Percentiles rank a stretch among this genome's conserved stretches.
phyloP scores from a whole-genome alignment of 129 eudicot species.

The Glebionis coronaria region DNA sequence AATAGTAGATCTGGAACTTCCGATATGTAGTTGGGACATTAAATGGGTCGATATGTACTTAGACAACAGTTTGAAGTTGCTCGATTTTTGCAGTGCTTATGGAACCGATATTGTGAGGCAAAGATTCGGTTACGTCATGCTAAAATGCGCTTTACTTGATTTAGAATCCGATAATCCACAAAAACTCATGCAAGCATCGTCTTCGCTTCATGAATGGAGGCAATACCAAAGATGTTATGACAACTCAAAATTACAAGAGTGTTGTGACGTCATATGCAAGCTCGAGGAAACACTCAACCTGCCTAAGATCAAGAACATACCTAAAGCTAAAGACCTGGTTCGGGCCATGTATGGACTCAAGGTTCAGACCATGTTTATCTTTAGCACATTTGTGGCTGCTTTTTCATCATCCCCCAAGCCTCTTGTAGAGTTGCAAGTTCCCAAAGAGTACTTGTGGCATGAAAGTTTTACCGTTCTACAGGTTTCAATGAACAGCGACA shows the following conservation, averaged over 20 bases:
- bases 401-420: conserved; percentile 67
- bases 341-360: conserved; percentile 91
- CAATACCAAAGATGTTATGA: conserved; percentile 47
- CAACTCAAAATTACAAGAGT: conserved; percentile 60
- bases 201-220: conserved; percentile 83
- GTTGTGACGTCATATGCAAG: conserved; percentile 47
- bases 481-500: conserved; percentile 44
- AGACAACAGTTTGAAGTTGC: conserved; percentile 75
- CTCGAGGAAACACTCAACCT: conserved; percentile 59
- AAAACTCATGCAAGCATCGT: conserved; percentile 47
- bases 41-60: conserved; percentile 93
- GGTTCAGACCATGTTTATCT: conserved; percentile 69
- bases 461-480: conserved; percentile 65
- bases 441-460: conserved; percentile 63
- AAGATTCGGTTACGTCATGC: conserved; percentile 72
- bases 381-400: conserved; percentile 64
- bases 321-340: conserved; percentile 82
- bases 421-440: conserved; percentile 59
- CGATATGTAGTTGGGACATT: conserved; percentile 86
- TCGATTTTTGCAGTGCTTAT: conserved; percentile 85
- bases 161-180: conserved; percentile 41
- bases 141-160: conserved; percentile 54
- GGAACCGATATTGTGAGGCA: conserved; percentile 69
- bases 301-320: conserved; percentile 78
- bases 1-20: conserved; percentile 81